Conservation (phyloP, 352 stramenopile species). For the Globisporangium iwayamae region DNA sequence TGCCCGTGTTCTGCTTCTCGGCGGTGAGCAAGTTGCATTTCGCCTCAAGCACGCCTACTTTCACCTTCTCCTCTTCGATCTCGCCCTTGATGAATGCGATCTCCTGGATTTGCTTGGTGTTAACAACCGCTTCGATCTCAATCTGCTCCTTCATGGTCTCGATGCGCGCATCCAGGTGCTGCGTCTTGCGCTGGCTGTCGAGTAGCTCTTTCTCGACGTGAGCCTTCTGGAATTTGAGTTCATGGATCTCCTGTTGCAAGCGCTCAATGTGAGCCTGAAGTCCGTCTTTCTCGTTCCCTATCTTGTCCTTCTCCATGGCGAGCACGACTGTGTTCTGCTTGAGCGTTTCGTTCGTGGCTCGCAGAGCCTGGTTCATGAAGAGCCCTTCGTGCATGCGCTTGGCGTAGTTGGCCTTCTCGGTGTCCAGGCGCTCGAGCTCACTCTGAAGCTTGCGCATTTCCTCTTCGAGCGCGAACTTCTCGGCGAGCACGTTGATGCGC, state of each 20-base stretch:
- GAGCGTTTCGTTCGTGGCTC: constrained; percentile 54
- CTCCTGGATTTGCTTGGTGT: constrained; percentile 30
- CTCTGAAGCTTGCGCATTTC: constrained; percentile 55
- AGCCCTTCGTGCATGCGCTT: constrained; percentile 71
- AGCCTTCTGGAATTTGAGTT: constrained; percentile 35
- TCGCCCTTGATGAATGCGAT: constrained; percentile 32
- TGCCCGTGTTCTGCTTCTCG: constrained; percentile 75
- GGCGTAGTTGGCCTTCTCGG: constrained; percentile 54
- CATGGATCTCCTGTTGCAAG: constrained; percentile 25
- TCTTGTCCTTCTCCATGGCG: constrained; percentile 61
- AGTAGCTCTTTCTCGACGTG: constrained; percentile 45
- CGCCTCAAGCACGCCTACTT: constrained; percentile 58
- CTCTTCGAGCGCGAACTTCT: constrained; percentile 55
- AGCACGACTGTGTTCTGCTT: constrained; percentile 56
- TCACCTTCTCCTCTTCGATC: constrained; percentile 58
- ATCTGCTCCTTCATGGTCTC: constrained; percentile 71
- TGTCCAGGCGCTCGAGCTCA: constrained; percentile 47
- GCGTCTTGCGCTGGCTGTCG: constrained; percentile 40
- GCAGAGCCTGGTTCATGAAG: constrained; percentile 74
- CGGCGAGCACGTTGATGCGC: constrained; percentile 55
- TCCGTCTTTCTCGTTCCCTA: constrained; percentile 31
- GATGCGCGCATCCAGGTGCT: constrained; percentile 43
- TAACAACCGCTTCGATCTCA: constrained; percentile 48
- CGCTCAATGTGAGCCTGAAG: constrained; percentile 31
- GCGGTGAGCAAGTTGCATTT: constrained; percentile 61